Evolutionary conservation across 495 filamentous ascomycete genomes (phyloP).

Genomic region (Penicillium manginii): DNA sequence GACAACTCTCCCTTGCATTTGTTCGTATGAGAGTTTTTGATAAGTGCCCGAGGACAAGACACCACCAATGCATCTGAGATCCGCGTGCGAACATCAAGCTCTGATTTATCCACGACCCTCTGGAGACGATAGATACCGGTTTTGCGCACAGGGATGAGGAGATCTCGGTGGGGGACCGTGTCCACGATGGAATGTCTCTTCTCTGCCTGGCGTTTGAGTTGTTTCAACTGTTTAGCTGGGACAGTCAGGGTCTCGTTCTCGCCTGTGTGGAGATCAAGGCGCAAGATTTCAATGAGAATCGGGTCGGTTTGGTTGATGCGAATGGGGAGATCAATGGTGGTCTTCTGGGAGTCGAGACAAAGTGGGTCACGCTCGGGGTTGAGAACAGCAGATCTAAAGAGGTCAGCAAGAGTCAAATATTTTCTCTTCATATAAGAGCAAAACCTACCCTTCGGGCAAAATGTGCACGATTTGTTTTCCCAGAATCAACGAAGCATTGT

Average conservation of each 20-base stretch:
- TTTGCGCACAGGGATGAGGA: constrained; percentile 73
- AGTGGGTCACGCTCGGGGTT: constrained; percentile 79
- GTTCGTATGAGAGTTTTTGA: constrained; percentile 64
- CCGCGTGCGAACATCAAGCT: constrained; percentile 82
- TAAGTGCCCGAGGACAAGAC: constrained; percentile 74
- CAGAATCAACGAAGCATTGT: constrained; percentile 89
- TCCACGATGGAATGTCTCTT: constrained; percentile 53
- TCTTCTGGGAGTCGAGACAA: constrained; percentile 70
- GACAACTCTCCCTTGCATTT: constrained; percentile 87
- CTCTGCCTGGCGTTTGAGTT: constrained; percentile 63
- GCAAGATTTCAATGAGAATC: constrained; percentile 79
- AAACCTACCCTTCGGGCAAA: constrained; percentile 83
- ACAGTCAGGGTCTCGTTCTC: constrained; percentile 78
- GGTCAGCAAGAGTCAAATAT: neutral
- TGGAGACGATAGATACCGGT: constrained; percentile 83
- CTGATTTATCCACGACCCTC: constrained; percentile 87
- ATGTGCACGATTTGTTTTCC: constrained; percentile 97
- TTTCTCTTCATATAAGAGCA: neutral
- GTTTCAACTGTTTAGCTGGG: constrained; percentile 68
- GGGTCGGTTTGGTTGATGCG: constrained; percentile 91
- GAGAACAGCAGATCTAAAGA: constrained; percentile 75
- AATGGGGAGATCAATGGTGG: constrained; percentile 73
- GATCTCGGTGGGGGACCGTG: constrained; percentile 53
- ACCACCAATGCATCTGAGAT: constrained; percentile 79
- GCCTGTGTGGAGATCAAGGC: constrained; percentile 80